These are phyloP conservation scores for Amanita exitialis DNA, from an alignment of 768 basidiomycete species.

Conservation along the genomic window DNA sequence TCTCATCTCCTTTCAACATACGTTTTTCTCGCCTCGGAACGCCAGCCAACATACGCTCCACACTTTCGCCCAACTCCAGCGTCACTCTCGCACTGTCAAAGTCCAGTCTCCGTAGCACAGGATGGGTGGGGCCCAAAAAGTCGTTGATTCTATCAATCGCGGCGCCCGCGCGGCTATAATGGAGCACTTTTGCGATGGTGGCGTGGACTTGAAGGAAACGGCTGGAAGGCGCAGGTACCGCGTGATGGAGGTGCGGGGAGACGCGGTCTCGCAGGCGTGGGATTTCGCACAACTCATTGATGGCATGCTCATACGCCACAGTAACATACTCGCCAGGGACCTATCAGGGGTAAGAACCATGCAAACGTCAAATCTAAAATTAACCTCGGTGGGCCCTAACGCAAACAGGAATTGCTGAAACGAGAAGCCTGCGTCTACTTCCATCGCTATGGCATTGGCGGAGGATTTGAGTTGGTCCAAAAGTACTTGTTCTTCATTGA, in stretches of 20 bases:
- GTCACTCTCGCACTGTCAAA: constrained; percentile 4
- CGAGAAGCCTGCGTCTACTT: constrained; percentile 2
- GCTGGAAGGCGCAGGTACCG: not conserved
- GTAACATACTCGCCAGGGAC: constrained; percentile 1
- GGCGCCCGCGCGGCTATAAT: not conserved
- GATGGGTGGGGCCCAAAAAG: constrained; percentile 1
- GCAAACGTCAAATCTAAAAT: not conserved
- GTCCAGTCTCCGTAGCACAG: not conserved
- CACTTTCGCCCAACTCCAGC: constrained; percentile 3
- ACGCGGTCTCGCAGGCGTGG: not conserved
- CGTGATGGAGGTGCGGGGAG: not conserved
- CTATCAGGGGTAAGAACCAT: not conserved
- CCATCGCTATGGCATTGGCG: constrained; percentile 3
- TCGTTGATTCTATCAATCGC: constrained; percentile 6
- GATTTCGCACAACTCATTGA: constrained; percentile 1
- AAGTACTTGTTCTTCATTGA: not conserved
- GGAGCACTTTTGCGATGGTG: not conserved
- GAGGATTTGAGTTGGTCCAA: constrained; percentile 1
- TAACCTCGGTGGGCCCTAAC: not conserved
- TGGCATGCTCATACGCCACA: constrained; percentile 1
- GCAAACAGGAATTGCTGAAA: constrained; percentile 4
- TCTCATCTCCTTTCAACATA: not conserved
- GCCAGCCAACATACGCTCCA: constrained; percentile 3
- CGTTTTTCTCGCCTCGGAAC: not conserved
- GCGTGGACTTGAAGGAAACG: constrained; percentile 1